Conservation (phyloP, 164 flowering plant genomes). For the Protea cynaroides region DNA sequence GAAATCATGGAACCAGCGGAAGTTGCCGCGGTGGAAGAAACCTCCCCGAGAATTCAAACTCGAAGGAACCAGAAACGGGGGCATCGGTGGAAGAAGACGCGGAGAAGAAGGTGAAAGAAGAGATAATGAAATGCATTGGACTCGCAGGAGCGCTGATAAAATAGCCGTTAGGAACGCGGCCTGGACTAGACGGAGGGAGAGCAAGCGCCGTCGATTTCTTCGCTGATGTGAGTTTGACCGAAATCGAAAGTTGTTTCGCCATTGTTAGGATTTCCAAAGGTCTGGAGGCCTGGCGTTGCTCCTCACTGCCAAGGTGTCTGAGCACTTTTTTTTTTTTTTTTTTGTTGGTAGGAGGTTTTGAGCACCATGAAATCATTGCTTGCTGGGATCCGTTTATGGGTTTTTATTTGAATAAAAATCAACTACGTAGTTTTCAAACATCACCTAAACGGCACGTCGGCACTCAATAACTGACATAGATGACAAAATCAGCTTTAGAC, state of each 20-base stretch:
- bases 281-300: no score
- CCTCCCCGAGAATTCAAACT: constrained; percentile 58
- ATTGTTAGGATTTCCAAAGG: constrained; percentile 8
- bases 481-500: no score
- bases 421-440: no score
- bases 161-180: constrained; percentile 32
- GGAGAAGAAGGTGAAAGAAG: constrained; percentile 10
- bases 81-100: background rate
- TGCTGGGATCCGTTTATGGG: no score
- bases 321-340: no score
- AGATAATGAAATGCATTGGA: constrained; percentile 44
- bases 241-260: constrained; percentile 6
- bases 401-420: no score
- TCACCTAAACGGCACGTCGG: no score
- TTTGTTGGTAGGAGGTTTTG: no score
- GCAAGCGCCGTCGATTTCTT: constrained; percentile 48
- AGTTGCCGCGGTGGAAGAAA: constrained; percentile 14
- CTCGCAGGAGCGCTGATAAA: constrained; percentile 72
- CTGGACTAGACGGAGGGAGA: constrained; percentile 71
- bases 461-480: no score
- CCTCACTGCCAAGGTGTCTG: constrained; percentile 18
- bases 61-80: constrained; percentile 23
- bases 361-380: no score
- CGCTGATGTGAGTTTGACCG: constrained; percentile 1
- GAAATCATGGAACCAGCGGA: constrained; percentile 49